Evolutionary conservation across 2,329 filamentous ascomycete genomes (phyloP), one percentile per base, ranked within the genome.

Genomic region (Salinomyces thailandicus): DNA sequence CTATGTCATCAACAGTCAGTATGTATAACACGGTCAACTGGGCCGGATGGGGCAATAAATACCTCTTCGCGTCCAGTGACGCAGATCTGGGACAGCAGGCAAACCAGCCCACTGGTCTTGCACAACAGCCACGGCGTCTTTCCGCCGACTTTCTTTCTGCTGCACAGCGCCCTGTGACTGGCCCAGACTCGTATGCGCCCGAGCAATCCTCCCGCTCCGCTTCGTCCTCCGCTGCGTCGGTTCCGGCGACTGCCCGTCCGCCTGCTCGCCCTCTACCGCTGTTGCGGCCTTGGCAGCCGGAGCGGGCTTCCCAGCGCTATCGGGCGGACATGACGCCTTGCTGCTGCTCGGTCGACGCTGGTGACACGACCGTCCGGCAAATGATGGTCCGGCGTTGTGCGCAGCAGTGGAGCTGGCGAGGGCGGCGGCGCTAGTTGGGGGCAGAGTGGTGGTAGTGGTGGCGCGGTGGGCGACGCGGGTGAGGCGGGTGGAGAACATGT

Each of bases 61-160:
- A 16, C 28, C 15, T 13, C 7, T 29, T 14, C 37, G 26, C 32
- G 52, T 48, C 48, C 31, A 31, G 13, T 37, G 72, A 35, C 75
- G 72, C 47, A 87, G 70, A 62, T 85, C 75, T 46, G 80, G 73
- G 33, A 82, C 86, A 57, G 73, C 81, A 37, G 81, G 81, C 29
- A 87, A 83, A 57, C 75, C 79, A 26, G 82, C 82, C 39, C 85
- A 67, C n/a, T 26, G 22, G 22, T 26, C 22, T 26, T 26, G 22
- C n/a, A 8, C 22, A 26, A n/a, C n/a, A n/a, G n/a, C n/a, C n/a
- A n/a, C n/a, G n/a, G n/a, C n/a, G n/a, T 26, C 22, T 26, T 26
- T 26, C 4, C 22, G 22, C 4, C 9, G 9, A n/a, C 9, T n/a
- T 26, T 26, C 22, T n/a, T 26, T 26, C 22, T 26, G 22, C n/a